A percentile compares a stretch with the other conserved stretches of the same genome.
phyloP scores from a whole-genome alignment of 2,329 filamentous ascomycete species.

The Mycosphaerelloides madeirae region DNA sequence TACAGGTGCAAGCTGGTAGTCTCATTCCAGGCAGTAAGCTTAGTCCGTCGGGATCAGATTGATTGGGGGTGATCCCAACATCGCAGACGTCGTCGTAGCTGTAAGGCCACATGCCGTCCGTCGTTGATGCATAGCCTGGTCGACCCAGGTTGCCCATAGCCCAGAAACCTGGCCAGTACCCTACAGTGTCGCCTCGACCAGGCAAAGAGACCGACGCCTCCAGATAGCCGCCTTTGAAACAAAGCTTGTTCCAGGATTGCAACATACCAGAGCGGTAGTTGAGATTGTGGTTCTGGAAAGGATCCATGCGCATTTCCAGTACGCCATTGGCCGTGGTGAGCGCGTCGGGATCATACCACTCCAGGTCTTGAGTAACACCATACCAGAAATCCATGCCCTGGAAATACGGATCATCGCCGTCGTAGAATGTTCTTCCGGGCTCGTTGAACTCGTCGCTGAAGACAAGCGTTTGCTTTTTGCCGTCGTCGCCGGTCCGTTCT shows the following conservation, averaged over 20 bases:
- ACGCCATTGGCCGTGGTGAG: slow-evolving; percentile 30
- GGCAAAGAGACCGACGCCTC: slow-evolving; percentile 68
- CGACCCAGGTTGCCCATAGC: slow-evolving; percentile 68
- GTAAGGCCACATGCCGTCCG: slow-evolving; percentile 70
- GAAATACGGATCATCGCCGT: slow-evolving; percentile 55
- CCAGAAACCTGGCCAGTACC: slow-evolving; percentile 74
- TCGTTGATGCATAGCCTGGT: slow-evolving; percentile 64
- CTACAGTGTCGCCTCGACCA: slow-evolving; percentile 60
- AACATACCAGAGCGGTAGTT: slow-evolving; percentile 50
- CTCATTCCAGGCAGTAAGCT: slow-evolving; percentile 66
- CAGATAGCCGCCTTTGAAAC: slow-evolving; percentile 64
- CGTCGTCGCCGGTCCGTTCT: slow-evolving; percentile 43
- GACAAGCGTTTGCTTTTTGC: slow-evolving; percentile 45
- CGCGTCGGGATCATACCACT: slow-evolving; percentile 52
- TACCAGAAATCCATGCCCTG: slow-evolving; percentile 53
- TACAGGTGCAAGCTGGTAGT: slow-evolving; percentile 63
- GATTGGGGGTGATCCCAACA: slow-evolving; percentile 66
- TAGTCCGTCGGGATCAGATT: slow-evolving; percentile 62
- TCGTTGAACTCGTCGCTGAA: slow-evolving; percentile 56
- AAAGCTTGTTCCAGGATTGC: slow-evolving; percentile 50
- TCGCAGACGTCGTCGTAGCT: slow-evolving; percentile 66
- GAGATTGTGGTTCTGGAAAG: slow-evolving; percentile 58
- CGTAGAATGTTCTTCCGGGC: slow-evolving; percentile 51
- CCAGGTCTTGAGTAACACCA: slow-evolving; percentile 48
- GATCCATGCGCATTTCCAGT: slow-evolving; percentile 58